A percentile compares a stretch with the other conserved stretches of the same genome.
Conservation (phyloP, 2,329 filamentous ascomycete species). For the Penicillium sp. region DNA sequence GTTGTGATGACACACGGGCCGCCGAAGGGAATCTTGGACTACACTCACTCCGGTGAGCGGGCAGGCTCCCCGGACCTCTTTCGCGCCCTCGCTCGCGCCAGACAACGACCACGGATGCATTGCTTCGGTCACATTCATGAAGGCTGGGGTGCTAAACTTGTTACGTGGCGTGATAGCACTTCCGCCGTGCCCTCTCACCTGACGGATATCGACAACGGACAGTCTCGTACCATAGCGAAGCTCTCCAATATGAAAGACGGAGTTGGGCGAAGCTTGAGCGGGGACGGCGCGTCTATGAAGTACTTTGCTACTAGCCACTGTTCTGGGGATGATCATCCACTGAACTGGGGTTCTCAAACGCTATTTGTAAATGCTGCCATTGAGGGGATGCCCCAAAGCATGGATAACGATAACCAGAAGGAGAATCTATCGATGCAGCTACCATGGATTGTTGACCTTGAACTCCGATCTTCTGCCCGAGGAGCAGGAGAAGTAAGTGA, state of each 20-base stretch:
- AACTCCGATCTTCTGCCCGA: background rate
- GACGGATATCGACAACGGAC: conserved; percentile 45
- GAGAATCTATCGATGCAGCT: background rate
- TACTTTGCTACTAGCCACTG: conserved; percentile 44
- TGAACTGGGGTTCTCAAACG: conserved; percentile 48
- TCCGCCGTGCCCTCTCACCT: conserved; percentile 44
- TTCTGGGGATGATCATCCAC: conserved; percentile 26
- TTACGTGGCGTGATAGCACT: conserved; percentile 48
- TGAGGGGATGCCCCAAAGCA: conserved; percentile 34
- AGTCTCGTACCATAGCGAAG: conserved; percentile 36
- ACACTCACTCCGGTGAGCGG: conserved; percentile 28
- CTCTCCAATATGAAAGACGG: conserved; percentile 10
- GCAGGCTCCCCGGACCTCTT: conserved; percentile 36
- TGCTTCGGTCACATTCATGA: conserved; percentile 47
- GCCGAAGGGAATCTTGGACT: conserved; percentile 51
- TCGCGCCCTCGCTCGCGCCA: conserved; percentile 19
- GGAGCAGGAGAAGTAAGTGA: background rate
- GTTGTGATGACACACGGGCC: conserved; percentile 56
- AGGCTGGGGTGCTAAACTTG: conserved; percentile 55
- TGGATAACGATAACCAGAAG: background rate
- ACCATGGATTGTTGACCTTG: background rate
- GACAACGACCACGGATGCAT: conserved; percentile 36
- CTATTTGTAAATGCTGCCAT: conserved; percentile 60
- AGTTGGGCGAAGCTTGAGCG: background rate
- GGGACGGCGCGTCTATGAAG: conserved; percentile 7